Base-by-base conservation (phyloP, 2,329 filamentous ascomycete genomes). In the Botrytis elliptica region DNA sequence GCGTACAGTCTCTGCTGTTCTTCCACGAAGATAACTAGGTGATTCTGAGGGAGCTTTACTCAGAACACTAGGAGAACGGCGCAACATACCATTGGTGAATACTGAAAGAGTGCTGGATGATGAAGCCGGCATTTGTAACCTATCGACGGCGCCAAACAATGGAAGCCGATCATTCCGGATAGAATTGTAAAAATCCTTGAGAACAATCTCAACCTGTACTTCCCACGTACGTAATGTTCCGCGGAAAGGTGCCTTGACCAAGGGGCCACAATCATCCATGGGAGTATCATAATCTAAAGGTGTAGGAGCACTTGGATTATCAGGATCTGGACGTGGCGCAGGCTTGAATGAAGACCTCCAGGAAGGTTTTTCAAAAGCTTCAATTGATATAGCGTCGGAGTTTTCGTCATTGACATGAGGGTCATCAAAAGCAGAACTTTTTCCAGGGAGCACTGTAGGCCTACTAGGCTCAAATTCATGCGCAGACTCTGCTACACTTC, bases 1-100 rank as follows among this genome's bases (percentile, higher is more conserved):
- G 79, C 81, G 79, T 2, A 80, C 76, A 16, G 79, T 79, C n/a
- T 76, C 89, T 84, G 79, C 88, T 85, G 77, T 97, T 92, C 40
- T 88, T n/a, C 93, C 93, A 70, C 94, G 90, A 29, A 86, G 82
- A 74, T 91, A 92, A 73, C 88, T 87, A 74, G 89, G 88, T 71
- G 89, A 90, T 78, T 98, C 96, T 0, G 96, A 98, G 0, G 94
- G 94, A 44, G 94, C 90, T 83, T 97, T 98, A 86, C 95, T 98
- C 74, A 98, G 86, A 9, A 96, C 93, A 80, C 95, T 98, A 0
- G 95, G 95, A 60, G 90, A 94, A 64, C 96, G 91, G 81, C 94
- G 94, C 63, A 98, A 86, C 84, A 93, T 90, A 73, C 88, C 87
- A 44, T 83, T 83, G 52, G 83, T 83, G 80, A 92, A 91, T 20